Base-by-base conservation (phyloP, 192 early-diverging fungal species). In the Umbelopsis isabellina region DNA sequence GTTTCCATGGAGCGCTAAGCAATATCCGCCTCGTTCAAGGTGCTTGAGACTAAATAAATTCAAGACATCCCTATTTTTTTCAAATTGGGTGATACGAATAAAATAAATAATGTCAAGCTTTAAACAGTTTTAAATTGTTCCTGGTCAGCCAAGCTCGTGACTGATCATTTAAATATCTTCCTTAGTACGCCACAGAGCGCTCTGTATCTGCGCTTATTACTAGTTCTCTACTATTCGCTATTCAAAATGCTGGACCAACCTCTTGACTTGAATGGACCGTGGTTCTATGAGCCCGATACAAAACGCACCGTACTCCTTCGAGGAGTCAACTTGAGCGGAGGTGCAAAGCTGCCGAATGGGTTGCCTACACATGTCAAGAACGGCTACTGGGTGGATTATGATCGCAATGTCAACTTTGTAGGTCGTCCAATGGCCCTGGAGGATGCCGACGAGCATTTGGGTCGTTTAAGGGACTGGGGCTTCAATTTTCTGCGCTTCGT, bases 401-500 rank as follows among this genome's bases (percentile, higher is more conserved):
- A 82, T 21, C 67, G 77, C 0, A 30, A 87, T 33, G 86, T 94
- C 21, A 88, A 80, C 23, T 93, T 93, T 72, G 74, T 94, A 25
- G 91, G 91, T 1, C 47, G 91, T 11, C 93, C 93, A 11, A 90
- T 94, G 67, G 80, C 88, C 1, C 73, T 93, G 1, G 77, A 84
- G 6, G 87, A 92, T 47, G 90, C 90, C 7, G 89, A 93, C 69
- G 88, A 87, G 48, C 91, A 94, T 69, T 86, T 93, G 23, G 58
- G 66, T 16, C 82, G 91, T 35, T 77, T 94, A 30, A 74, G 84
- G 27, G 41, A 78, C 11, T 91, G 88, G 90, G 93, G 93, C 0
- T 85, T 94, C 46, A 93, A 90, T 49, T 84, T 94, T 67, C 66
- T 91, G 21, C 79, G 92, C 6, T 82, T 94, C 22, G 73, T 92